Conservation (phyloP, 2,329 filamentous ascomycete genomes). For the Cercospora canescens region DNA sequence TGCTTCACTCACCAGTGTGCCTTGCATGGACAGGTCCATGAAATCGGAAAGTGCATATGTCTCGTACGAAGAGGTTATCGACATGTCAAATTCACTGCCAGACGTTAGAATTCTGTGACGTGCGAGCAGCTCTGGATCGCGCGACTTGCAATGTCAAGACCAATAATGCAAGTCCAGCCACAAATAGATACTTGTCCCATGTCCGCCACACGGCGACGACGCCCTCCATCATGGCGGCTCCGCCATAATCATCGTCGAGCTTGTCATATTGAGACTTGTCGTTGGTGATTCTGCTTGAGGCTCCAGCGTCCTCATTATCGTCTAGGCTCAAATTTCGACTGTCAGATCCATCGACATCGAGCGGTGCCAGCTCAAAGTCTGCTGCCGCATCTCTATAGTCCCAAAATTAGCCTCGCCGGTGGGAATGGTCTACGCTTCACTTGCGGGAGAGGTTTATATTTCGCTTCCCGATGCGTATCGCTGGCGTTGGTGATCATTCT, state of each 20-base stretch:
- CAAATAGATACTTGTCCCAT: conserved; percentile 5
- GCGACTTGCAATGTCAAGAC: conserved; percentile 1
- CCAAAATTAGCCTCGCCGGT: neutral
- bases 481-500: conserved; percentile 5
- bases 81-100: conserved; percentile 39
- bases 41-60: conserved; percentile 46
- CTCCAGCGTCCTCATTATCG: neutral
- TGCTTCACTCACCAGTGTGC: conserved; percentile 28
- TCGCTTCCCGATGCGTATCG: neutral
- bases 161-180: conserved; percentile 6
- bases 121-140: neutral
- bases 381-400: neutral
- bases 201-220: conserved; percentile 9
- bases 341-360: neutral
- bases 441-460: conserved; percentile 7
- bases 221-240: conserved; percentile 15
- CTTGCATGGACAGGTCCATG: conserved; percentile 37
- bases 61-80: conserved; percentile 41
- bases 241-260: conserved; percentile 5
- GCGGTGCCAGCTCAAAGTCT: conserved; percentile 2
- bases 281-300: neutral
- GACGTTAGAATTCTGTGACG: neutral
- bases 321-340: neutral
- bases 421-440: neutral
- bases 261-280: neutral